phyloP scores from a whole-genome alignment of 2,329 filamentous ascomycete genomes.

The Triangularia setosa region DNA sequence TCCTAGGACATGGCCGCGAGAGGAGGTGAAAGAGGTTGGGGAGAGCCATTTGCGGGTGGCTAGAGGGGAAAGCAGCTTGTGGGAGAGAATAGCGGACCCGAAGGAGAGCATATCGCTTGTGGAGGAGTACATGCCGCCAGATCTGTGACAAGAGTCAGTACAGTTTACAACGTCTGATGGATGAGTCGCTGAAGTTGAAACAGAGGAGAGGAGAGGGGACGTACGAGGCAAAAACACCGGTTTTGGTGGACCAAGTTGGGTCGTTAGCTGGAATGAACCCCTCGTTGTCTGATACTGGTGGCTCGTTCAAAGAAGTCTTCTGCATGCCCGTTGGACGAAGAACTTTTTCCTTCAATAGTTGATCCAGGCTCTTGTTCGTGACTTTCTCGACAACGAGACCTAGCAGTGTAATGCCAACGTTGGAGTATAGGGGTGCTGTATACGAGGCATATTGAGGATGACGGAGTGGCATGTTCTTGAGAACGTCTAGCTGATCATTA shows the following conservation, averaged over 20 bases:
- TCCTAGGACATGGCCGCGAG: slow-evolving; percentile 37
- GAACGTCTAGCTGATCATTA: neutral
- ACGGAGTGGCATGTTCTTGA: neutral
- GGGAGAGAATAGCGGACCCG: slow-evolving; percentile 39
- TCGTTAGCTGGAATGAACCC: neutral
- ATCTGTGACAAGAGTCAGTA: neutral
- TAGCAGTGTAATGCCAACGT: slow-evolving; percentile 1
- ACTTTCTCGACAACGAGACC: neutral
- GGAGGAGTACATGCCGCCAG: slow-evolving; percentile 40
- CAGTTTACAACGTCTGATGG: slow-evolving; percentile 32
- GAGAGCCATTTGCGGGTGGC: slow-evolving; percentile 45
- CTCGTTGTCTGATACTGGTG: neutral
- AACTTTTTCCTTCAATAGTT: neutral
- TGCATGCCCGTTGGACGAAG: neutral
- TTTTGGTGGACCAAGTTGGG: neutral
- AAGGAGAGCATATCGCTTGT: slow-evolving; percentile 40
- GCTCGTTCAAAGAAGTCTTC: neutral
- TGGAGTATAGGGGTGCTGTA: slow-evolving; percentile 4
- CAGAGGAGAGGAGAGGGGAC: neutral
- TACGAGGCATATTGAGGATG: slow-evolving; percentile 1
- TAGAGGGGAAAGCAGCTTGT: slow-evolving; percentile 37
- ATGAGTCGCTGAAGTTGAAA: slow-evolving; percentile 22
- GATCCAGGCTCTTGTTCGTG: neutral
- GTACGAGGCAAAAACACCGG: neutral
- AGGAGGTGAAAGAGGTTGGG: slow-evolving; percentile 37